phyloP scores from a whole-genome alignment of 1,139 yeast species.

The Wickerhamomyces sp. region DNA sequence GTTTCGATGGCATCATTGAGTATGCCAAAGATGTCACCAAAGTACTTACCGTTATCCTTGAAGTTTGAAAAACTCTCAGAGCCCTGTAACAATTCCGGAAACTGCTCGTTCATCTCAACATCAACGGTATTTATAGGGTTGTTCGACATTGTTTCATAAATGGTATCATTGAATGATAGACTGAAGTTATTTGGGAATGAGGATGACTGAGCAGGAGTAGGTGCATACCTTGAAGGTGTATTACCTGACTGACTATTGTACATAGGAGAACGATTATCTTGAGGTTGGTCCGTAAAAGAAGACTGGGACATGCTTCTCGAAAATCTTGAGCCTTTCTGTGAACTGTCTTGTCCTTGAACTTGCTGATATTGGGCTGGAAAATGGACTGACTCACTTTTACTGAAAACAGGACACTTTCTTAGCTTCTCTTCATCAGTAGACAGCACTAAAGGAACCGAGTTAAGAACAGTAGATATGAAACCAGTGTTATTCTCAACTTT shows the following conservation, averaged over 20 bases:
- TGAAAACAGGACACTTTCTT: background rate
- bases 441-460: conserved; percentile 20
- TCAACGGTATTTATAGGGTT: conserved; percentile 9
- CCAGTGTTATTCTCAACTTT: conserved; percentile 20
- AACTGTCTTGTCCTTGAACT: background rate
- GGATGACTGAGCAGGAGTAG: background rate
- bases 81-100: conserved; percentile 10
- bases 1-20: conserved; percentile 1
- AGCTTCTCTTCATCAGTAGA: conserved; percentile 17
- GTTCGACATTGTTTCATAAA: conserved; percentile 1
- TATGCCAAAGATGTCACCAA: conserved; percentile 19
- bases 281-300: background rate
- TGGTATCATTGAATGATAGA: conserved; percentile 4
- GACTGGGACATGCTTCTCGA: background rate
- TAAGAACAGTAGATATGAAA: conserved; percentile 15
- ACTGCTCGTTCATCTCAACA: conserved; percentile 7
- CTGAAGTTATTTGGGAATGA: conserved; percentile 7
- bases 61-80: conserved; percentile 11
- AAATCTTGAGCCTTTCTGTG: background rate
- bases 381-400: background rate
- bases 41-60: conserved; percentile 13
- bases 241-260: background rate
- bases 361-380: background rate
- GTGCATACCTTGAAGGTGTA: conserved; percentile 4
- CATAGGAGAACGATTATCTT: background rate